Percentiles rank a stretch among this genome's conserved stretches.
phyloP scores from a whole-genome alignment of 345 rosid genomes.

The Syzygium grande region DNA sequence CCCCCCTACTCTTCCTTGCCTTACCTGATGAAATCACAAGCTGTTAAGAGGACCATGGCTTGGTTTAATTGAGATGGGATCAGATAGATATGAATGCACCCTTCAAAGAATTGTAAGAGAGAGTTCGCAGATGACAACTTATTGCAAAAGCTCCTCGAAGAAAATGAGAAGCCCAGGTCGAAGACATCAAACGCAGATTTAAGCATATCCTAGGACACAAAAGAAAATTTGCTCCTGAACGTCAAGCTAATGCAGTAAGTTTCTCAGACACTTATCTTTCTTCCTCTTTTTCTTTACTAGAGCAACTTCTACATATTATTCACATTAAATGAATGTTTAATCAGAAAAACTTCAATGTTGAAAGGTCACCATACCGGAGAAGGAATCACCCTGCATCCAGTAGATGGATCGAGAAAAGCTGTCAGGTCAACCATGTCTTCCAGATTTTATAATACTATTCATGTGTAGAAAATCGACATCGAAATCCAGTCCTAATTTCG shows the following conservation, averaged over 20 bases:
- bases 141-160: neutral
- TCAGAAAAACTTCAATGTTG: neutral
- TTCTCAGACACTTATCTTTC: neutral
- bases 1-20: neutral
- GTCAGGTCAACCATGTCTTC: slow-evolving; percentile 87
- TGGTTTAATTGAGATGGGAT: neutral
- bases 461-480: too few species aligned
- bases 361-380: slow-evolving; percentile 50
- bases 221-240: neutral
- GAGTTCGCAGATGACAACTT: neutral
- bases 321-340: neutral
- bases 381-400: slow-evolving; percentile 58
- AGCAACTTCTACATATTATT: neutral
- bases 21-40: neutral
- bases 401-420: slow-evolving; percentile 66
- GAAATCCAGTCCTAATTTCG: too few species aligned
- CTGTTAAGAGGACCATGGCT: neutral
- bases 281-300: neutral
- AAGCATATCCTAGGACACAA: neutral
- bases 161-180: neutral
- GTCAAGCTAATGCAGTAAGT: neutral
- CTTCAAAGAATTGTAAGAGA: neutral
- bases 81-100: neutral
- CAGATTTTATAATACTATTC: too few species aligned
- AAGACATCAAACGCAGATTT: neutral